Evolutionary conservation across 2,329 filamentous ascomycete genomes (phyloP), one percentile per base, ranked within the genome.

Genomic region (Drechslerella coelobrocha): DNA sequence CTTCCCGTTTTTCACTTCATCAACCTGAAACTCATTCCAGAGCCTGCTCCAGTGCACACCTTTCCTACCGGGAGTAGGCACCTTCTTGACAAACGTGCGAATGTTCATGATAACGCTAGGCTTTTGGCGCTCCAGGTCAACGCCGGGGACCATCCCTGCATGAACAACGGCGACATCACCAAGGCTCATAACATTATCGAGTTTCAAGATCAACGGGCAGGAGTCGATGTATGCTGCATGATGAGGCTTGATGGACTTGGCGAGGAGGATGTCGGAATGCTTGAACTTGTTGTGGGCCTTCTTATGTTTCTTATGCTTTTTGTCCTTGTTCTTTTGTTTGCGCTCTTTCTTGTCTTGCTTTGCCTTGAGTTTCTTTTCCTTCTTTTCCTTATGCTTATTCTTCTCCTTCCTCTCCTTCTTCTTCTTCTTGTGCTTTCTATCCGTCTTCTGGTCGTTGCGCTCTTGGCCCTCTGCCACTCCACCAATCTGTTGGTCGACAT

Each of bases 101-200:
- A 99, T 95, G 77, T 91, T 94, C 92, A 97, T 97, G 41, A 90
- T 89, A 55, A 89, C 88, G 78, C 86, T 87, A 0, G 92, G 89
- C 78, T 97, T 72, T 37, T 73, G 51, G 55, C 84, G 81, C 48
- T 88, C 82, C 12, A 96, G 82, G 0, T 84, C 78, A 0, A 96
- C 80, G 3, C 87, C 89, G 0, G 93, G 91, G 0, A 94, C 87
- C 1, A 97, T 83, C 0, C 94, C 94, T 0, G 86, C 93, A 80
- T 97, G 94, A 5, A 92, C 93, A 54, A 92, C 88, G 3, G 88
- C 83, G 2, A 95, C 82, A 65, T 88, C 83, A 34, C 88, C 84
- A 78, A 87, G 81, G 1, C 79, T 80, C 0, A 82, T 81, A 34
- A 92, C 79, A 12, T 81, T 77, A n/a, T 90, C 89, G 29, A 92